A percentile compares a stretch with the other conserved stretches of the same genome.
Conservation (phyloP, 192 early-diverging fungal species). For the Gamsiella multidivaricata region DNA sequence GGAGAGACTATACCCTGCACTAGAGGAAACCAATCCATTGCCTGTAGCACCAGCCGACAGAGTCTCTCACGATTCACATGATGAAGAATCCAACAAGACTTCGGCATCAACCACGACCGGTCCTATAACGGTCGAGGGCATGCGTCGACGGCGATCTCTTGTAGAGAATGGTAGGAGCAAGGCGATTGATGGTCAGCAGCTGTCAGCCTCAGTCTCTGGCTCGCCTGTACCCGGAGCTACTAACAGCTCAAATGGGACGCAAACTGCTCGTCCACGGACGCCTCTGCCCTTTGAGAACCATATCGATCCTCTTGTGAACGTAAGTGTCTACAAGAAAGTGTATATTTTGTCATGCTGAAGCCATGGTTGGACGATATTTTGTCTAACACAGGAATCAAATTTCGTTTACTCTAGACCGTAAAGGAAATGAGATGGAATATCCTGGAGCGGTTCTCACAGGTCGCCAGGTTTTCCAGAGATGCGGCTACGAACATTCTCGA, state of each 20-base stretch:
- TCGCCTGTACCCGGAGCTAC: conserved; percentile 2
- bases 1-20: conserved; percentile 12
- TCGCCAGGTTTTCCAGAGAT: conserved; percentile 76
- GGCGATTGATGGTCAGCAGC: neutral
- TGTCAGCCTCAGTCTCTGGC: neutral
- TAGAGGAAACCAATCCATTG: conserved; percentile 2
- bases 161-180: neutral
- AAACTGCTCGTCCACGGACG: conserved; percentile 25
- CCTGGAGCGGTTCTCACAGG: conserved; percentile 79
- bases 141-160: conserved; percentile 25
- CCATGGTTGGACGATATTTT: neutral
- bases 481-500: conserved; percentile 67
- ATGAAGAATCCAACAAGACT: neutral
- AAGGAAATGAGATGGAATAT: conserved; percentile 82
- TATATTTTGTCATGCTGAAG: neutral
- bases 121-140: conserved; percentile 45
- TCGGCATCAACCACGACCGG: conserved; percentile 6
- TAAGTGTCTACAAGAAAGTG: conserved; percentile 13
- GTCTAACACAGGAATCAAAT: neutral
- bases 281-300: conserved; percentile 39
- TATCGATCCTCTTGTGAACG: conserved; percentile 46
- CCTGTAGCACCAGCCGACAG: neutral
- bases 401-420: conserved; percentile 56
- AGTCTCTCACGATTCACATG: neutral
- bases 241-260: neutral